A percentile compares a stretch with the other conserved stretches of the same genome.
Evolutionary conservation across 768 basidiomycete genomes (phyloP).

Genomic region (Mycena kentingensis): DNA sequence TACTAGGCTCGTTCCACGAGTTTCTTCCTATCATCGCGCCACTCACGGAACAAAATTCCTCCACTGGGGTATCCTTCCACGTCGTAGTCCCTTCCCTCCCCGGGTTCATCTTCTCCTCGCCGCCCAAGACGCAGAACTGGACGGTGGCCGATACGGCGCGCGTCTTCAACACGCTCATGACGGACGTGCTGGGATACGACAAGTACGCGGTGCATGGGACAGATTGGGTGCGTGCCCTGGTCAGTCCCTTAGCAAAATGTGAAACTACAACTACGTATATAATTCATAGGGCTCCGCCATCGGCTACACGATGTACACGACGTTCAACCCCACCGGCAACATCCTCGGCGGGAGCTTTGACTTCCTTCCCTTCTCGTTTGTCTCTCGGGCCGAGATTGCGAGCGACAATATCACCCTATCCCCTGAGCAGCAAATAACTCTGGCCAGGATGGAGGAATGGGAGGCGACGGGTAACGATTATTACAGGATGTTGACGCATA

Average conservation of each 20-base stretch:
- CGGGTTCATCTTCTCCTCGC: slow-evolving; percentile 19
- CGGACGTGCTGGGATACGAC: slow-evolving; percentile 27
- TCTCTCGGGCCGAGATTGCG: slow-evolving; percentile 3
- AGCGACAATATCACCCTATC: slow-evolving; percentile 8
- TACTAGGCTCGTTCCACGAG: too few species aligned
- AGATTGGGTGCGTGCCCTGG: slow-evolving; percentile 25
- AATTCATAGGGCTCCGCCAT: slow-evolving; percentile 2
- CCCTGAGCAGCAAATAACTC: slow-evolving; percentile 3
- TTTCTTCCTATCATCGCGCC: too few species aligned
- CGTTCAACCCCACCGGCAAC: slow-evolving; percentile 11
- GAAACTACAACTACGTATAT: background rate
- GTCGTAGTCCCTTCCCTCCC: too few species aligned
- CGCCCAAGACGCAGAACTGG: slow-evolving; percentile 23
- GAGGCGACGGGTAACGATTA: slow-evolving; percentile 3
- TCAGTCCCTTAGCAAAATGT: background rate
- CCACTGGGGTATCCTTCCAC: too few species aligned
- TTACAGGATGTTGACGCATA: background rate
- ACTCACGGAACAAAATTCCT: too few species aligned
- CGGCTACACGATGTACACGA: slow-evolving; percentile 10
- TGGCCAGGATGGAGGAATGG: slow-evolving; percentile 1
- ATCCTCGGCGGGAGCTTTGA: slow-evolving; percentile 18
- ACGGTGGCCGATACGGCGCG: slow-evolving; percentile 26
- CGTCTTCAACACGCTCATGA: slow-evolving; percentile 30
- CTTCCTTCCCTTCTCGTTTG: slow-evolving; percentile 10
- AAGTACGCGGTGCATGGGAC: slow-evolving; percentile 26